Percentiles rank a stretch among this genome's conserved stretches.
Evolutionary conservation across 352 stramenopile genomes (phyloP).

Genomic region (Phytophthora nicotianae): DNA sequence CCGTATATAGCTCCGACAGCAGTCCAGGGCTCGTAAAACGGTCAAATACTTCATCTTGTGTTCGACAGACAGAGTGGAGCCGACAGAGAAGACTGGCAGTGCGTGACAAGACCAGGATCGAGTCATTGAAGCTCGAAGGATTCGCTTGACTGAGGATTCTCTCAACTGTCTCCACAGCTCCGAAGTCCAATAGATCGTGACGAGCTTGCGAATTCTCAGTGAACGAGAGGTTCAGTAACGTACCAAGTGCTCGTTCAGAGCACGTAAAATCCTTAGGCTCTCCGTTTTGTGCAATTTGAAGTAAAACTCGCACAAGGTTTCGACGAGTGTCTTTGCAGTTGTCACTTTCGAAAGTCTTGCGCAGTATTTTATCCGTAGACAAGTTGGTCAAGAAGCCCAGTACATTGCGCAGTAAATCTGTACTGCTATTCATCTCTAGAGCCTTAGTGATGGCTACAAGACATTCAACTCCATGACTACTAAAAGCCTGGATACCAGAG

Average conservation of each 20-base stretch:
- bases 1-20: conserved; percentile 36
- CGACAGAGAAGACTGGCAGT: conserved; percentile 65
- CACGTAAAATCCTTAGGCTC: conserved; percentile 4
- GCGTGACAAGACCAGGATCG: conserved; percentile 47
- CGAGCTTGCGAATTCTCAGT: conserved; percentile 40
- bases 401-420: conserved; percentile 35
- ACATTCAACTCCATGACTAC: conserved; percentile 4
- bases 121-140: conserved; percentile 12
- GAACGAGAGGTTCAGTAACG: conserved; percentile 73
- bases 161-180: conserved; percentile 21
- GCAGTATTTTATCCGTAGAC: conserved; percentile 42
- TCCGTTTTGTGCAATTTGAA: conserved; percentile 14
- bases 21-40: conserved; percentile 24
- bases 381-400: conserved; percentile 69
- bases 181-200: conserved; percentile 37
- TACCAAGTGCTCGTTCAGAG: conserved; percentile 55
- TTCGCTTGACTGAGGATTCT: conserved; percentile 28
- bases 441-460: conserved; percentile 14
- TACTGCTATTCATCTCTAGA: conserved; percentile 14
- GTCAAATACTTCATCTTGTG: background rate
- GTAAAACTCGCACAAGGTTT: conserved; percentile 30
- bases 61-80: conserved; percentile 39
- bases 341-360: conserved; percentile 27
- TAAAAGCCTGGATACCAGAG: conserved; percentile 33
- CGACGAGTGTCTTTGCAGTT: conserved; percentile 16